Conservation (phyloP, 176 grass and related monocot genomes). For the Aegilops speltoides region DNA sequence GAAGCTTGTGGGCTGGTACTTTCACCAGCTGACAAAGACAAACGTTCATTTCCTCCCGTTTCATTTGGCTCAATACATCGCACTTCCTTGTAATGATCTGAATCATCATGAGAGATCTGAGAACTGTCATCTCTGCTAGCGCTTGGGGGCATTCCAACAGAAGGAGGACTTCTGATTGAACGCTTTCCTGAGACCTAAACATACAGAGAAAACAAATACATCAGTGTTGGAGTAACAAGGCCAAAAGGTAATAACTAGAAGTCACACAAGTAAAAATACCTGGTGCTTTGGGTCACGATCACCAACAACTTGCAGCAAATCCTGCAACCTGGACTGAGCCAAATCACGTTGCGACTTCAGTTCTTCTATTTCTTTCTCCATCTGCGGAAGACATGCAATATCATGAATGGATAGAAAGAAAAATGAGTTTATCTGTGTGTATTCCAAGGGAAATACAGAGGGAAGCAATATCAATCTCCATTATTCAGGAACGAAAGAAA, state of each 20-base stretch:
- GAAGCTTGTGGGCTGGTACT: constrained; percentile 33
- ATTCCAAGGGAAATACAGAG: neutral
- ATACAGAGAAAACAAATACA: constrained; percentile 33
- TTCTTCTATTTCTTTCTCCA: constrained; percentile 93
- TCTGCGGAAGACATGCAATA: constrained; percentile 42
- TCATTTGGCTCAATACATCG: constrained; percentile 64
- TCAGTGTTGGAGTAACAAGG: neutral
- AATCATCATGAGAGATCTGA: constrained; percentile 52
- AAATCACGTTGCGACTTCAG: constrained; percentile 73
- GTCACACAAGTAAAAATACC: constrained; percentile 41
- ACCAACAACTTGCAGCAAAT: constrained; percentile 62
- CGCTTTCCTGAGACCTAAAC: constrained; percentile 56
- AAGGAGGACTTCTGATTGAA: constrained; percentile 52
- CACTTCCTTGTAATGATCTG: constrained; percentile 86
- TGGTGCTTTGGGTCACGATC: constrained; percentile 46
- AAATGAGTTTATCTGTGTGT: neutral
- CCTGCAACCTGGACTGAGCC: constrained; percentile 69
- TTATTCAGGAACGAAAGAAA: neutral
- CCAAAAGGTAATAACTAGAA: neutral
- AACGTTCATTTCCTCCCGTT: constrained; percentile 35
- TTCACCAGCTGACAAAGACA: constrained; percentile 45
- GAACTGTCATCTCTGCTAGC: constrained; percentile 41
- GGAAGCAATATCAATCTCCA: neutral
- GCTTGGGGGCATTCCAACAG: constrained; percentile 34
- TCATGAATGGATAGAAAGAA: constrained; percentile 24